Evolutionary conservation across 352 stramenopile genomes (phyloP), one percentile per base, ranked within the genome.

Genomic region (Pythium oligandrum): DNA sequence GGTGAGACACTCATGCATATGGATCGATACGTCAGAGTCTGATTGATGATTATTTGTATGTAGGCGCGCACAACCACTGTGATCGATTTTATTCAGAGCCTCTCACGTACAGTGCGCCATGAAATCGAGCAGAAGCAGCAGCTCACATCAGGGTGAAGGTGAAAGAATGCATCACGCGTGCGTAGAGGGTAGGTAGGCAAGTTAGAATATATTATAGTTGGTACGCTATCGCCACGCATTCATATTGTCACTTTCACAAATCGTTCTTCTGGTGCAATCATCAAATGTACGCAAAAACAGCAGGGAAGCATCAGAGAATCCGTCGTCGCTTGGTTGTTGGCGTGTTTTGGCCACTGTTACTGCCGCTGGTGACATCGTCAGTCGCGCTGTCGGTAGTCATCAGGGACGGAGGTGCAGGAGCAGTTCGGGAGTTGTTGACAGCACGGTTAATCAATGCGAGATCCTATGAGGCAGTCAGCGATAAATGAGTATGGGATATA

Each of bases 361-460:
- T 69, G 30, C 56, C 56, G 43, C 52, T 59, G 4, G 50, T 59
- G 6, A 31, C 33, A 38, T 56, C 56, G 7, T 61, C 59, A 1
- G 17, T 17, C 1, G 51, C 43, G 1, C n/a, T n/a, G 30, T 58
- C 53, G 49, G 46, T 58, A 32, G 50, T 38, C 4, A 63, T 38
- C 5, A 57, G 42, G 3, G 56, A 48, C 5, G 55, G 56, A 7
- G 56, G 62, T 32, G 40, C 43, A 30, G 17, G 36, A 10, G 56
- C 56, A 9, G 52, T 64, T 0, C 62, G 55, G 10, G 40, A 34
- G 40, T 30, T 61, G 39, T 69, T 69, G 6, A 69, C 62, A 26
- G 62, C 62, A 8, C 62, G 62, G 50, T 69, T 69, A 46, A 69
- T 69, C 30, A 69, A 34, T 4, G 62, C 62, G 3, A 69, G 53